Conservation (phyloP, 1,139 yeast genomes). For the Debaryomycetaceae sp. region DNA sequence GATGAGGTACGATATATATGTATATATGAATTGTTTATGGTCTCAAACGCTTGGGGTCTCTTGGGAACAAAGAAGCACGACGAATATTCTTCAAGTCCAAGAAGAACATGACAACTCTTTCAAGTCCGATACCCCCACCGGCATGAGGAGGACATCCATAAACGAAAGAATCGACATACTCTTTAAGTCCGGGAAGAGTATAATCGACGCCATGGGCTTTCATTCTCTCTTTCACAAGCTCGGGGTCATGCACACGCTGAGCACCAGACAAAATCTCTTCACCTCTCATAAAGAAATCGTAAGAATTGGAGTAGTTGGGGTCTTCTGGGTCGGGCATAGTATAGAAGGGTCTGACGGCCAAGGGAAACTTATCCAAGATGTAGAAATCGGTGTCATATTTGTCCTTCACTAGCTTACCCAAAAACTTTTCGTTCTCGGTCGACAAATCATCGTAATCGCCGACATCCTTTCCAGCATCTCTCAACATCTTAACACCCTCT, state of each 20-base stretch:
- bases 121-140: constrained; percentile 99
- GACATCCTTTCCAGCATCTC: constrained; percentile 77
- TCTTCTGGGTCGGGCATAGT: constrained; percentile 98
- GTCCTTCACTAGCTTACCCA: constrained; percentile 89
- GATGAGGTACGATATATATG: neutral
- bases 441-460: constrained; percentile 86
- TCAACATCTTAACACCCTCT: constrained; percentile 84
- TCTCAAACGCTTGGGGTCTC: constrained; percentile 93
- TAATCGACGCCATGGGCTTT: constrained; percentile 80
- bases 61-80: constrained; percentile 96
- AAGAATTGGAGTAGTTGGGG: constrained; percentile 87
- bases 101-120: constrained; percentile 98
- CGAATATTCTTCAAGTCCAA: constrained; percentile 94
- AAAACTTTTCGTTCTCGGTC: constrained; percentile 89
- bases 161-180: constrained; percentile 86
- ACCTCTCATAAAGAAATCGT: constrained; percentile 99
- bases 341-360: constrained; percentile 95
- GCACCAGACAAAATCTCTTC: constrained; percentile 99
- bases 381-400: constrained; percentile 96
- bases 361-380: constrained; percentile 96
- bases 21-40: constrained; percentile 44
- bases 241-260: constrained; percentile 96
- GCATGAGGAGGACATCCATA: constrained; percentile 99
- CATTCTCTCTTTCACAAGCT: constrained; percentile 77
- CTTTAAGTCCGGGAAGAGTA: constrained; percentile 73